phyloP scores from a whole-genome alignment of 108 stramenopile species.

The Hondaea fermentalgiana region DNA sequence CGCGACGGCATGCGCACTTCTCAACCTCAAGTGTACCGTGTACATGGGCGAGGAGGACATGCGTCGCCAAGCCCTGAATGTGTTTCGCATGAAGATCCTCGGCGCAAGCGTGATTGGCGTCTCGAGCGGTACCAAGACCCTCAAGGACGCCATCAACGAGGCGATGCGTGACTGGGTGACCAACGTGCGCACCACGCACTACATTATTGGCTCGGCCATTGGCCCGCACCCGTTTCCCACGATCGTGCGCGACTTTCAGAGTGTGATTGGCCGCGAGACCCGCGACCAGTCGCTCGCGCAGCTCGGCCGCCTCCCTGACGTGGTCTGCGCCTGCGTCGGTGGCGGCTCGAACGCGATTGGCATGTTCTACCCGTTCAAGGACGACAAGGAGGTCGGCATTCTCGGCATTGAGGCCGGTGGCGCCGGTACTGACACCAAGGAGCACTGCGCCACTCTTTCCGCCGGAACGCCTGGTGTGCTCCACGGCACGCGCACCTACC shows the following conservation, averaged over 20 bases:
- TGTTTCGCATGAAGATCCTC: conserved; percentile 91
- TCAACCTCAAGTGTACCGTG: conserved; percentile 83
- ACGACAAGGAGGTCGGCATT: conserved; percentile 69
- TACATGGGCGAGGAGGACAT: conserved; percentile 97
- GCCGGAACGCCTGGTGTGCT: conserved; percentile 82
- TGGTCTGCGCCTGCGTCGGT: conserved; percentile 87
- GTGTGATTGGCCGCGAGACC: conserved; percentile 74
- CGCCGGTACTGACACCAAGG: conserved; percentile 58
- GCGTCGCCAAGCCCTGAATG: conserved; percentile 83
- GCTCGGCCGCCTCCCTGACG: conserved; percentile 78
- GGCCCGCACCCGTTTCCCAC: conserved; percentile 95
- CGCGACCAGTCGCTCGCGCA: conserved; percentile 71
- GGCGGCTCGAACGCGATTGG: conserved; percentile 94
- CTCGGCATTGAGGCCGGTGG: conserved; percentile 92
- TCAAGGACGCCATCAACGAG: conserved; percentile 97
- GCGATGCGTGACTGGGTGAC: conserved; percentile 97
- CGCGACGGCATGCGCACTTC: conserved; percentile 88
- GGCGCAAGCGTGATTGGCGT: conserved; percentile 89
- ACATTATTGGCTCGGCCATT: conserved; percentile 89
- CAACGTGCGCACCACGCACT: conserved; percentile 86
- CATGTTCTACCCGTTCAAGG: conserved; percentile 78
- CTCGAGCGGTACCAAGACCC: conserved; percentile 66
- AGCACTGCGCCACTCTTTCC: conserved; percentile 80
- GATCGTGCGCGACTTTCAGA: conserved; percentile 89
- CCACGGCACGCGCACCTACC: conserved; percentile 82